Percentiles rank a stretch among this genome's conserved stretches.
phyloP scores from a whole-genome alignment of 805 yeast species.

The Scheffersomyces coipomensis region DNA sequence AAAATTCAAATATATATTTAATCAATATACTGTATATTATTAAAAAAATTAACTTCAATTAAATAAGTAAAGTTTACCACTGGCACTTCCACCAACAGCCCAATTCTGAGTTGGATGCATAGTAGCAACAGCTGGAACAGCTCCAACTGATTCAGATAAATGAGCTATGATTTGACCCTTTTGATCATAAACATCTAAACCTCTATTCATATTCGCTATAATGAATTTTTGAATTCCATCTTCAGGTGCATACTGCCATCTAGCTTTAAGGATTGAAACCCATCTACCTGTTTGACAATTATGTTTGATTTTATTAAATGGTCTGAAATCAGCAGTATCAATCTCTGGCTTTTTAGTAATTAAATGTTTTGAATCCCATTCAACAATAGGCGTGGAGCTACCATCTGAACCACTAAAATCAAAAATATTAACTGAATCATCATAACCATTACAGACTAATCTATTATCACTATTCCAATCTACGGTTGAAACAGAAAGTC shows the following conservation, averaged over 20 bases:
- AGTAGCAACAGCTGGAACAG: constrained; percentile 87
- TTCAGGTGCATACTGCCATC: constrained; percentile 74
- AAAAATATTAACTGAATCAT: constrained; percentile 76
- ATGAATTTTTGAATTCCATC: constrained; percentile 81
- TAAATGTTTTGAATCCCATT: constrained; percentile 16
- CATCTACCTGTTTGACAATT: constrained; percentile 97
- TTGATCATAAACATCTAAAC: constrained; percentile 76
- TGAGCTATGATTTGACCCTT: constrained; percentile 79
- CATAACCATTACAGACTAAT: constrained; percentile 91
- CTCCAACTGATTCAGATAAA: constrained; percentile 66
- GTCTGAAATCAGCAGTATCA: constrained; percentile 46
- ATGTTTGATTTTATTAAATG: constrained; percentile 67
- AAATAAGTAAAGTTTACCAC: constrained; percentile 80
- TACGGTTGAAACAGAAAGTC: constrained; percentile 80
- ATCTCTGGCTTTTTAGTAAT: constrained; percentile 13
- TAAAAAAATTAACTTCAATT: constrained; percentile 14
- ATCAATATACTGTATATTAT: neutral
- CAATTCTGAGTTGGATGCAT: constrained; percentile 88
- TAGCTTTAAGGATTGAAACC: constrained; percentile 88
- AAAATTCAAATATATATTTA: neutral
- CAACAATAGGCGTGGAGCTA: constrained; percentile 17
- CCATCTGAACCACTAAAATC: constrained; percentile 42
- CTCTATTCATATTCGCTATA: constrained; percentile 91
- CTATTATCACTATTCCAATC: constrained; percentile 74
- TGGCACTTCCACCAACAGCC: constrained; percentile 92